A percentile compares a stretch with the other conserved stretches of the same genome.
These are phyloP conservation scores for Endocladia muricata DNA, from an alignment of 31 red algal genomes.

Conservation along the genomic window DNA sequence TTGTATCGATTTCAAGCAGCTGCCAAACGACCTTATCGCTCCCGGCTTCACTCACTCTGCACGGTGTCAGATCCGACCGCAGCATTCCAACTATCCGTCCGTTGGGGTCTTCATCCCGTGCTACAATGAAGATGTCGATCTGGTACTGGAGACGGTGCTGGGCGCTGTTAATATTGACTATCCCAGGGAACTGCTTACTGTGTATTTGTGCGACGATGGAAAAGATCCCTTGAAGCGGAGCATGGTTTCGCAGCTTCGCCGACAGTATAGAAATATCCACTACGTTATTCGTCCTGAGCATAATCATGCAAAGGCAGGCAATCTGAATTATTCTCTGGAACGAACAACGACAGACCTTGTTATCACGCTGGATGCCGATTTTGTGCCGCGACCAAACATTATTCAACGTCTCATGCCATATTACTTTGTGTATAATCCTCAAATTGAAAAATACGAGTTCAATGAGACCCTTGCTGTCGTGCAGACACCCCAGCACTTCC, in stretches of 20 bases:
- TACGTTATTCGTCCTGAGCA: constrained; percentile 61
- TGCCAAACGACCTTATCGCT: constrained; percentile 46
- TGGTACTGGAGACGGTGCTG: constrained; percentile 53
- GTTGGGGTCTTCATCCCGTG: constrained; percentile 72
- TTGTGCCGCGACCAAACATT: constrained; percentile 60
- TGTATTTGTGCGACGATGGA: constrained; percentile 76
- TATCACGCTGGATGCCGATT: constrained; percentile 73
- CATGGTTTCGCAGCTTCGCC: constrained; percentile 55
- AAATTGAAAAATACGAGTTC: constrained; percentile 53
- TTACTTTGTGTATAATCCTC: constrained; percentile 61
- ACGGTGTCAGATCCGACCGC: not conserved
- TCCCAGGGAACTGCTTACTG: constrained; percentile 49
- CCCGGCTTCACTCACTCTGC: constrained; percentile 18
- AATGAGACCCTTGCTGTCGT: constrained; percentile 63
- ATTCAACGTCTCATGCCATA: constrained; percentile 66
- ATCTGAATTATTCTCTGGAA: constrained; percentile 67
- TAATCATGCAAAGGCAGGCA: constrained; percentile 67
- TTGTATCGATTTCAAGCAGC: constrained; percentile 56
- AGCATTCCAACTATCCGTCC: constrained; percentile 52
- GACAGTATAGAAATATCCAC: constrained; percentile 53
- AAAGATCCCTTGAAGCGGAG: constrained; percentile 43
- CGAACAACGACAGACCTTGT: constrained; percentile 60
- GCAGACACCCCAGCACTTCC: constrained; percentile 69
- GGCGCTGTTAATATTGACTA: constrained; percentile 67
- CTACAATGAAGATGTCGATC: constrained; percentile 77